Percentiles rank a stretch among this genome's conserved stretches.
These are phyloP conservation scores for Plenodomus lindquistii DNA, from an alignment of 2,329 filamentous ascomycete species.

Conservation along the genomic window DNA sequence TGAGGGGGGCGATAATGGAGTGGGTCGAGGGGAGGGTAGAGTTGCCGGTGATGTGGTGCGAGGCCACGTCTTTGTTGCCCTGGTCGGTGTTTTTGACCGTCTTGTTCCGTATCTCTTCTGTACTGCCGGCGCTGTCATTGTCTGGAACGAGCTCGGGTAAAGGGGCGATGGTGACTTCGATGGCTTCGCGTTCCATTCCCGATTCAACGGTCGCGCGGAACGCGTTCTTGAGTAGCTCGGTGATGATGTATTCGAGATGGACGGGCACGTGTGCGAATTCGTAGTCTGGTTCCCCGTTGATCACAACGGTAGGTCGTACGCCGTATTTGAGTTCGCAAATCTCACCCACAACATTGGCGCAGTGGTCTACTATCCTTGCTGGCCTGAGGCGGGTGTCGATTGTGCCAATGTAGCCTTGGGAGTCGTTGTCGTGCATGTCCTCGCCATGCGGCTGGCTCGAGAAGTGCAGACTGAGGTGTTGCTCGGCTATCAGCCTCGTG, in stretches of 20 bases:
- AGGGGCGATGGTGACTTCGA: conserved; percentile 90
- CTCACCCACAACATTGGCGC: conserved; percentile 88
- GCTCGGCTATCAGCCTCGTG: conserved; percentile 90
- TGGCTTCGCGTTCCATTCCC: conserved; percentile 75
- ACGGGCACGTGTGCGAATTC: conserved; percentile 92
- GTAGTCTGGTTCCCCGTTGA: conserved; percentile 86
- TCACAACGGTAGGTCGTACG: conserved; percentile 75
- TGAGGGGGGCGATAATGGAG: conserved; percentile 50
- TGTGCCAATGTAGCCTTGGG: conserved; percentile 79
- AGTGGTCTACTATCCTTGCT: conserved; percentile 77
- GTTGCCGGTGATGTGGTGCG: conserved; percentile 33
- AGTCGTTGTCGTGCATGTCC: conserved; percentile 48
- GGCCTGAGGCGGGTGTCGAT: conserved; percentile 90
- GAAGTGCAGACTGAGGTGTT: conserved; percentile 89
- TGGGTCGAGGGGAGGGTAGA: conserved; percentile 24
- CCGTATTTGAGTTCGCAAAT: conserved; percentile 98
- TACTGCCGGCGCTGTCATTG: conserved; percentile 8
- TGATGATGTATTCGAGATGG: conserved; percentile 96
- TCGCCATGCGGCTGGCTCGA: conserved; percentile 73
- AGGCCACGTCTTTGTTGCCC: conserved; percentile 38
- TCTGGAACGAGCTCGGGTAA: conserved; percentile 55
- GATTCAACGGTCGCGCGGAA: conserved; percentile 92
- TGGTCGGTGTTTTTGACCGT: conserved; percentile 35
- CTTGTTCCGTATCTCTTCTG: conserved; percentile 11
- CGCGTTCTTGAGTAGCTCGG: conserved; percentile 93